Evolutionary conservation across 2,329 filamentous ascomycete genomes (phyloP), one percentile per base, ranked within the genome.

Genomic region (Arachnomyces sp.): DNA sequence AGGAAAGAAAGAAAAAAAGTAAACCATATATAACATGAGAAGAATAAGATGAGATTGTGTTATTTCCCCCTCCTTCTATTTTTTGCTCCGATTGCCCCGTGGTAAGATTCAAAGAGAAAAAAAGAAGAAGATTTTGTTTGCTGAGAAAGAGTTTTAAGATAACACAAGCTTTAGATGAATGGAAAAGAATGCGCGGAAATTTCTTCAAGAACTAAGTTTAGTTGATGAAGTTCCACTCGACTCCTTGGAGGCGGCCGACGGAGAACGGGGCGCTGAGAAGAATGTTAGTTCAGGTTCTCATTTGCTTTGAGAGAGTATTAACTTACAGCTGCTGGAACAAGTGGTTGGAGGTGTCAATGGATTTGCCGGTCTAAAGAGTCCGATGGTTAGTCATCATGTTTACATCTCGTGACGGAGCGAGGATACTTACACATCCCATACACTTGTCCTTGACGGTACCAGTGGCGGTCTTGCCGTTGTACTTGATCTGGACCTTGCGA

Each of bases 361-460:
- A 38, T 13, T 46, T 31, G 17, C 39, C 47, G 17, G 61, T 55
- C 43, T 48, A 21, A 3, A 39, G 8, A 41, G 63, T 69, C 36
- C 66, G 72, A 39, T 84, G 66, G 14, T 71, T 64, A n/a, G 53
- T 47, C 62, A 80, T 83, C 45, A 74, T 63, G 51, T n/a, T 71
- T 68, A 45, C 69, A 62, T 48, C 73, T 77, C 49, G 82, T 69
- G 53, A 87, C 12, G n/a, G 83, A 36, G 87, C 74, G 52, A 71
- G 67, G 31, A 59, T 28, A 52, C 38, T 45, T 36, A 38, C 54
- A 61, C 86, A 92, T 52, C 81, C 80, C 64, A 76, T 75, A 71
- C 86, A 92, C 68, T 85, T 86, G 69, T 92, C 86, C 38, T 73
- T 74, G 45, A 89, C 76, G 3, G 52, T 73, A 45, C 78, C 84